phyloP scores from a whole-genome alignment of 1,139 yeast species.

The Geotrichum histeridarum region DNA sequence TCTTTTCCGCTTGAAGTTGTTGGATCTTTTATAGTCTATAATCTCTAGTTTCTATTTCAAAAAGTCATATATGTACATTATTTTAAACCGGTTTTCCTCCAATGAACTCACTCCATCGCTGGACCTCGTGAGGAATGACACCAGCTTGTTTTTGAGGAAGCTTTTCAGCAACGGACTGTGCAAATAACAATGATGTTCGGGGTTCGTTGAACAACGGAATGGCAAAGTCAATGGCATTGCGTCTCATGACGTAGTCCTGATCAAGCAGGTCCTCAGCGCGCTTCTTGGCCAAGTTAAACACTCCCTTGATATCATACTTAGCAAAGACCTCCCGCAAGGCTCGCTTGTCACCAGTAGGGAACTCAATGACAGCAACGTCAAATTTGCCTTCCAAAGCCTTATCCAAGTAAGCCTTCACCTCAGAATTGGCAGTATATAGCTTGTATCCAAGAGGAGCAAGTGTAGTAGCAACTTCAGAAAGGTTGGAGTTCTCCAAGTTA shows the following conservation, averaged over 20 bases:
- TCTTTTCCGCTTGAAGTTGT: neutral
- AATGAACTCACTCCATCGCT: slow-evolving; percentile 93
- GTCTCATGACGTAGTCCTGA: slow-evolving; percentile 94
- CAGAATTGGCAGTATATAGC: slow-evolving; percentile 68
- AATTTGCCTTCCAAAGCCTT: slow-evolving; percentile 37
- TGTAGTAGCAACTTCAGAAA: slow-evolving; percentile 67
- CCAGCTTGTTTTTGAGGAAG: slow-evolving; percentile 49
- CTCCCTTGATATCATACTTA: slow-evolving; percentile 74
- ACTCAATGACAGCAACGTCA: slow-evolving; percentile 61
- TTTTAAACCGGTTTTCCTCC: slow-evolving; percentile 79
- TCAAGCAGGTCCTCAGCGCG: slow-evolving; percentile 82
- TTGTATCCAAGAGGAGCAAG: slow-evolving; percentile 75
- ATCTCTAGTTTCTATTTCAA: neutral
- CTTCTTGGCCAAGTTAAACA: slow-evolving; percentile 83
- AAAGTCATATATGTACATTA: neutral
- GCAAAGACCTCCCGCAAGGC: slow-evolving; percentile 90
- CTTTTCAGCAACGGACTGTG: slow-evolving; percentile 72
- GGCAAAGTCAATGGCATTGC: slow-evolving; percentile 97
- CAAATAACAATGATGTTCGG: slow-evolving; percentile 81
- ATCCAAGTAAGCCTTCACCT: slow-evolving; percentile 63
- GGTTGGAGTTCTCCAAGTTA: slow-evolving; percentile 64
- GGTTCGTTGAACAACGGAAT: slow-evolving; percentile 96
- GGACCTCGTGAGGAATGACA: slow-evolving; percentile 74
- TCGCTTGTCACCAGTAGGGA: slow-evolving; percentile 90
- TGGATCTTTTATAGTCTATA: neutral